Evolutionary conservation across 768 basidiomycete genomes (phyloP).

Genomic region (Agaricus blazei): DNA sequence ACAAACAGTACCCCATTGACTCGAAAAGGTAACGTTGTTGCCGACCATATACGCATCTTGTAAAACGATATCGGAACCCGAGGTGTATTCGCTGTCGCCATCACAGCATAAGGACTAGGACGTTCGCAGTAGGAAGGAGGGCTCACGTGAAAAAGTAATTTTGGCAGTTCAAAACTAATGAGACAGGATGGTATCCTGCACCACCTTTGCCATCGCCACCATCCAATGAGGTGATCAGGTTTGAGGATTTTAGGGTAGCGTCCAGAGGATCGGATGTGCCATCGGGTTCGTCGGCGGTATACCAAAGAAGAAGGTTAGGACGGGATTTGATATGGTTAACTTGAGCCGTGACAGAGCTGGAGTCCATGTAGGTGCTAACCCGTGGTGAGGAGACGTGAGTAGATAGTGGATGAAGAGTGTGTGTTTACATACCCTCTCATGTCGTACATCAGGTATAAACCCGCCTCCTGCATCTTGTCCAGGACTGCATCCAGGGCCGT

Average conservation of each 20-base stretch:
- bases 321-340: constrained; percentile 65
- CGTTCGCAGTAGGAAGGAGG: neutral
- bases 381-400: constrained; percentile 8
- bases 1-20: constrained; percentile 57
- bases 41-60: constrained; percentile 59
- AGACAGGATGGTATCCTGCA: constrained; percentile 60
- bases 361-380: constrained; percentile 58
- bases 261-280: constrained; percentile 64
- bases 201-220: constrained; percentile 42
- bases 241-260: constrained; percentile 47
- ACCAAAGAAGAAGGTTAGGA: constrained; percentile 68
- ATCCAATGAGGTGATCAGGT: constrained; percentile 55
- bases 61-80: constrained; percentile 66
- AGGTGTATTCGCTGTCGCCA: constrained; percentile 32
- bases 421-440: constrained; percentile 51
- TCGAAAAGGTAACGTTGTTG: constrained; percentile 63
- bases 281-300: constrained; percentile 73
- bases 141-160: constrained; percentile 56
- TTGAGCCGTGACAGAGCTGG: constrained; percentile 56
- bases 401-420: neutral
- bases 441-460: constrained; percentile 76
- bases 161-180: constrained; percentile 60
- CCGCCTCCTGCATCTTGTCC: constrained; percentile 67
- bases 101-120: neutral
- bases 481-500: constrained; percentile 53